Evolutionary conservation across 805 yeast genomes (phyloP).

Genomic region (Wickerhamomyces pijperi): DNA sequence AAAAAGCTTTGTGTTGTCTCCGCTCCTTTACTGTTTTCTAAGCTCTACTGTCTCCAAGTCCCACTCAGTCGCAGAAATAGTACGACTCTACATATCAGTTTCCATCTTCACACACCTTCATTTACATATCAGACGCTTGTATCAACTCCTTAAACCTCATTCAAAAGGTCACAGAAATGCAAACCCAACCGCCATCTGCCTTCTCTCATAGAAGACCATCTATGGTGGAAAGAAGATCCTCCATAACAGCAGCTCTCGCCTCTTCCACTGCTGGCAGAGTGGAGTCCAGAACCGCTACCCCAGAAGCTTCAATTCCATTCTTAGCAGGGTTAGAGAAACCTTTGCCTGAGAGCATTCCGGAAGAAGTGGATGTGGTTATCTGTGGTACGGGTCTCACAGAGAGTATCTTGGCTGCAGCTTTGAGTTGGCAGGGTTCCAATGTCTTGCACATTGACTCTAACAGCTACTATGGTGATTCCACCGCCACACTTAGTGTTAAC

Average conservation of each 20-base stretch:
- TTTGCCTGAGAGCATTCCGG: slow-evolving; percentile 45
- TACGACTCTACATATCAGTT: no score
- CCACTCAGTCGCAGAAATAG: no score
- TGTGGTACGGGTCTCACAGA: slow-evolving; percentile 91
- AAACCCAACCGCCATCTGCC: background rate
- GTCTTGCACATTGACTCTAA: slow-evolving; percentile 85
- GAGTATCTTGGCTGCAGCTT: slow-evolving; percentile 81
- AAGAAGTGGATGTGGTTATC: slow-evolving; percentile 77
- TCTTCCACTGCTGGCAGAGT: no score
- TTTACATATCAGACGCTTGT: no score
- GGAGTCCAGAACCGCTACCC: background rate
- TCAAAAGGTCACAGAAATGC: no score
- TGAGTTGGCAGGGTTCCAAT: slow-evolving; percentile 97
- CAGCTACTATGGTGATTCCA: slow-evolving; percentile 78
- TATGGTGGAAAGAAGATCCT: slow-evolving; percentile 59
- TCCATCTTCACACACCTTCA: no score
- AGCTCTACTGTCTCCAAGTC: no score
- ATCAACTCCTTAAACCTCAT: no score
- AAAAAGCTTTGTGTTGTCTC: no score
- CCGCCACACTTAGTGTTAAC: slow-evolving; percentile 78
- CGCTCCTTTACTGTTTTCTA: no score
- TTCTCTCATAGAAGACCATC: slow-evolving; percentile 37
- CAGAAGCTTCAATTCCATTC: slow-evolving; percentile 40
- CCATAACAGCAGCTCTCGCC: slow-evolving; percentile 23
- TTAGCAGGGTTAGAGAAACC: slow-evolving; percentile 75